Base-by-base conservation (phyloP, 2,329 filamentous ascomycete species). In the Calonectria ilicicola region DNA sequence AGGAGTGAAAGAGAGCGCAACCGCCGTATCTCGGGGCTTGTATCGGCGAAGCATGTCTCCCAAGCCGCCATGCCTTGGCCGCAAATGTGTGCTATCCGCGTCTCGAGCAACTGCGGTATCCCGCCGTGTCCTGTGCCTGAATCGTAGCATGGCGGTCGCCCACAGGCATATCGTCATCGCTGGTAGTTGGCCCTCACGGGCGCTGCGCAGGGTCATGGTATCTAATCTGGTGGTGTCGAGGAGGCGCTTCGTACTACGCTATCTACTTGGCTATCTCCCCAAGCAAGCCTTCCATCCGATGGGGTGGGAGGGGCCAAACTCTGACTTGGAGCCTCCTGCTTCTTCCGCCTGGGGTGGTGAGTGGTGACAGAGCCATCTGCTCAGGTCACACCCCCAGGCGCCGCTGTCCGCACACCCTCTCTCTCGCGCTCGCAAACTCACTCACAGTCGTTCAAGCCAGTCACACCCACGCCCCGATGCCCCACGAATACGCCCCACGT, bases 341-440 rank as follows among this genome's bases (percentile, higher is more conserved):
- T 80, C 77, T 79, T 77, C 75, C 78, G 71, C 77, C 29, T 71
- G 77, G 77, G 77, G 77, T 78, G 74, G 72, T 74, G 76, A 76
- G 74, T 74, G 75, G 76, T 47, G 42, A 38, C 42, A 49, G 42
- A 29, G 40, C 38, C 51, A 44, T 66, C 62, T 66, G 49, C 63
- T 66, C 73, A 75, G 69, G 69, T 56, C 65, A 62, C 69, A 72
- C 75, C 76, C 69, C 46, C 44, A 46, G 70, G 67, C 51, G 66
- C 72, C 64, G 51, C 32, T 65, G 35, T 44, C 40, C 53, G 38
- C 70, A 68, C 68, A 69, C 75, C 72, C 72, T 73, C 76, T 69
- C 65, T 70, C 51, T 69, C 65, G 69, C 51, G 35, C 49, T 15
- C 53, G 47, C 49, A 70, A 70, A 67, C 65, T 70, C 63, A 51